Evolutionary conservation across 2,329 filamentous ascomycete genomes (phyloP).

Genomic region (Penicillium freii): DNA sequence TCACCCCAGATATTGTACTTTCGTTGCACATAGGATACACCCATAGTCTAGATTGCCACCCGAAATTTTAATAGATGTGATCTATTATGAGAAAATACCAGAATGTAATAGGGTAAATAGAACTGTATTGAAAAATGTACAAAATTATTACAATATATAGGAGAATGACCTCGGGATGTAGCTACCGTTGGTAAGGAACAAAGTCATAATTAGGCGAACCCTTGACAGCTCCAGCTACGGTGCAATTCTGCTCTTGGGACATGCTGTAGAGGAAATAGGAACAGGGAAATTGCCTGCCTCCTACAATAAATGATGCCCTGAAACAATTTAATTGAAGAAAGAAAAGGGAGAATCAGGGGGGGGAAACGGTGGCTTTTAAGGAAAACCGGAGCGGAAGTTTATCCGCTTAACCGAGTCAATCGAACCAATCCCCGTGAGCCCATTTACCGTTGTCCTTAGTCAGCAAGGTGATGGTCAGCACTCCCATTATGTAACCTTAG

Average conservation of each 20-base stretch:
- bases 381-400: constrained; percentile 29
- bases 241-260: constrained; percentile 59
- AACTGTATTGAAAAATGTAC: not conserved
- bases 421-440: constrained; percentile 39
- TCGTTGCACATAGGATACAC: not conserved
- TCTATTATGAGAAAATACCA: too few relatives aligned
- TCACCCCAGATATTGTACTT: not conserved
- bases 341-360: constrained; percentile 32
- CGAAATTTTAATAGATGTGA: not conserved
- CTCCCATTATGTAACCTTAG: constrained; percentile 30
- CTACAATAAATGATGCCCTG: constrained; percentile 65
- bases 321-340: constrained; percentile 52
- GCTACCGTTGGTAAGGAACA: constrained; percentile 67
- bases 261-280: constrained; percentile 62
- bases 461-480: constrained; percentile 27
- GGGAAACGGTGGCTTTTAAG: constrained; percentile 20
- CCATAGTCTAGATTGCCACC: not conserved
- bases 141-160: not conserved
- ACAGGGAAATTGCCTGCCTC: constrained; percentile 48
- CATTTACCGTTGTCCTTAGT: constrained; percentile 36
- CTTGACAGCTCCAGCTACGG: constrained; percentile 65
- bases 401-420: constrained; percentile 40
- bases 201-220: constrained; percentile 54
- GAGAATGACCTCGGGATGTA: constrained; percentile 45
- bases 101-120: not conserved